A percentile compares a stretch with the other conserved stretches of the same genome.
Evolutionary conservation across 306 rosid species (phyloP).

Genomic region (Datisca glomerata): DNA sequence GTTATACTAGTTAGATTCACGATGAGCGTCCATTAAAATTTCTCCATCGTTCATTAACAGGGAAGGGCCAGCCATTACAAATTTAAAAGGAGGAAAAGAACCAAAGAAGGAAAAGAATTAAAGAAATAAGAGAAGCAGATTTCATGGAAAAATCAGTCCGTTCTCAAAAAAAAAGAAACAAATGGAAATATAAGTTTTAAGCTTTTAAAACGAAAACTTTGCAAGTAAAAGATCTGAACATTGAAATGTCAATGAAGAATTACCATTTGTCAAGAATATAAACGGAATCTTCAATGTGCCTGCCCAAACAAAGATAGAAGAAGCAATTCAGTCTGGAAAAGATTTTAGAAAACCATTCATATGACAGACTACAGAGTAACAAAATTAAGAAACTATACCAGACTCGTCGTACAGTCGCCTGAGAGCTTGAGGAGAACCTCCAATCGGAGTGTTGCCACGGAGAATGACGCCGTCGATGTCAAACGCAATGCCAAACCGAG

Average conservation of each 20-base stretch:
- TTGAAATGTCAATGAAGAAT: not conserved
- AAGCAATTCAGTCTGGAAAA: not conserved
- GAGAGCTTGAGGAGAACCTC: conserved; percentile 66
- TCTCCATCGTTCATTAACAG: not conserved
- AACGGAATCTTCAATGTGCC: conserved; percentile 54
- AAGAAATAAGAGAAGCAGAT: too few species aligned
- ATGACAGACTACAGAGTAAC: not conserved
- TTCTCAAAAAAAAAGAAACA: too few species aligned
- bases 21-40: not conserved
- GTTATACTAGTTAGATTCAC: too few species aligned
- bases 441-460: conserved; percentile 62
- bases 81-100: too few species aligned
- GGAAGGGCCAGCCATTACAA: too few species aligned
- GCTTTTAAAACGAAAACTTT: not conserved
- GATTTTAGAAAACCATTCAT: not conserved
- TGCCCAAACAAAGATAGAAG: conserved; percentile 19
- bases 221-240: not conserved
- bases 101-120: too few species aligned
- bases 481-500: conserved; percentile 68
- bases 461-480: conserved; percentile 92
- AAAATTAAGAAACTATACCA: conserved; percentile 21
- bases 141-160: too few species aligned
- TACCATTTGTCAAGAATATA: conserved; percentile 81
- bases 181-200: too few species aligned
- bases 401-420: conserved; percentile 37